Evolutionary conservation across 768 basidiomycete species (phyloP).

Genomic region (Termitomyces sp.): DNA sequence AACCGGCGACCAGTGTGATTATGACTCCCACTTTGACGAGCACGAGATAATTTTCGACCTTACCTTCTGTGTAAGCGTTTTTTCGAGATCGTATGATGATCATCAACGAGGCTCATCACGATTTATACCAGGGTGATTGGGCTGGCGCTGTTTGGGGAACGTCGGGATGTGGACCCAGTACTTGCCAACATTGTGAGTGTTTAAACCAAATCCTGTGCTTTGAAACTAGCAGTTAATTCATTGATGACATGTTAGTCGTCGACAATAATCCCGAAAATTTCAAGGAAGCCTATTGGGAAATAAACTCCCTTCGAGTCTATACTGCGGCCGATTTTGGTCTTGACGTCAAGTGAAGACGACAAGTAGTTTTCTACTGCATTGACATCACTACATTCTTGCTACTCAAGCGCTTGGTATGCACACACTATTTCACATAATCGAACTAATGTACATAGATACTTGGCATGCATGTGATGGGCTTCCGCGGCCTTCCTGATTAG

Average conservation of each 20-base stretch:
- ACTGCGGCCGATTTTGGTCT: slow-evolving; percentile 13
- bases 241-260: slow-evolving; percentile 40
- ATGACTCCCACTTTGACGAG: slow-evolving; percentile 48
- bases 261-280: slow-evolving; percentile 59
- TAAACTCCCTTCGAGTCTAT: slow-evolving; percentile 62
- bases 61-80: slow-evolving; percentile 55
- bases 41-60: slow-evolving; percentile 58
- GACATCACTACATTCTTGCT: not conserved
- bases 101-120: not conserved
- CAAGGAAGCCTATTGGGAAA: slow-evolving; percentile 66
- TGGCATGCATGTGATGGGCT: not conserved
- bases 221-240: not conserved
- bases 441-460: not conserved
- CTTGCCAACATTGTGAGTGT: slow-evolving; percentile 48
- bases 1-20: slow-evolving; percentile 42
- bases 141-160: slow-evolving; percentile 39
- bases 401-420: not conserved
- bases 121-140: slow-evolving; percentile 47
- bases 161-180: slow-evolving; percentile 38
- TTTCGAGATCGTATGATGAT: not conserved
- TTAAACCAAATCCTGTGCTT: not conserved
- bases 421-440: not conserved
- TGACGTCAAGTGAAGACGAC: not conserved
- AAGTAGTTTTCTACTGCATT: not conserved
- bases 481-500: not conserved